Conservation (phyloP, 495 filamentous ascomycete species). For the Delitschia confertaspora region DNA sequence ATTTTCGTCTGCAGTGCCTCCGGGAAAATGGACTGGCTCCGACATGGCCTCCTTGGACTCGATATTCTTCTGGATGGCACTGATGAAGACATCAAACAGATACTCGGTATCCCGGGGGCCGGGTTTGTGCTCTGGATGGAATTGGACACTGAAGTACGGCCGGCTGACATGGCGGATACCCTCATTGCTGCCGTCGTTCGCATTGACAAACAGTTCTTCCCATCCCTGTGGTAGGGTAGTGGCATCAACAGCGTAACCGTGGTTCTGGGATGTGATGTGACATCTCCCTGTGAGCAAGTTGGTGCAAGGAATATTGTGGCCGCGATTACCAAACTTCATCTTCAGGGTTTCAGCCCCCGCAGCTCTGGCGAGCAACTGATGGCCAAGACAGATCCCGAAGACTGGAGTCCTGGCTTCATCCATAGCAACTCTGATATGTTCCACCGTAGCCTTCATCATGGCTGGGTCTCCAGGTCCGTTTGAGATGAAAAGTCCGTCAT, state of each 20-base stretch:
- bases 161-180: conserved; percentile 79
- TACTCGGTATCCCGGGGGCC: conserved; percentile 95
- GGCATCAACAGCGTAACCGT: conserved; percentile 87
- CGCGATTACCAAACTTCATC: conserved; percentile 98
- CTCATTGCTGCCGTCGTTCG: conserved; percentile 96
- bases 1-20: conserved; percentile 70
- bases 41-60: conserved; percentile 52
- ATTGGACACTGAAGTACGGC: conserved; percentile 97
- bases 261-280: conserved; percentile 97
- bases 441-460: conserved; percentile 63
- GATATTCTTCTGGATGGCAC: conserved; percentile 62
- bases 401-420: conserved; percentile 71
- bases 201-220: conserved; percentile 93
- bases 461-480: conserved; percentile 96
- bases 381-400: conserved; percentile 94
- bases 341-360: conserved; percentile 81
- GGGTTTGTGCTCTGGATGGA: conserved; percentile 94
- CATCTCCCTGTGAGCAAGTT: conserved; percentile 88
- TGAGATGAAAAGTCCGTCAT: conserved; percentile 93
- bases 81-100: conserved; percentile 92
- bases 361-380: conserved; percentile 86
- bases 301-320: conserved; percentile 97
- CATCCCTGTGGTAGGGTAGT: conserved; percentile 64
- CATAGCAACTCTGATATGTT: conserved; percentile 63
- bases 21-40: conserved; percentile 73